Percentiles rank a stretch among this genome's conserved stretches.
Evolutionary conservation across 2,329 filamentous ascomycete species (phyloP).

Genomic region (Biscogniauxia mediterranea): DNA sequence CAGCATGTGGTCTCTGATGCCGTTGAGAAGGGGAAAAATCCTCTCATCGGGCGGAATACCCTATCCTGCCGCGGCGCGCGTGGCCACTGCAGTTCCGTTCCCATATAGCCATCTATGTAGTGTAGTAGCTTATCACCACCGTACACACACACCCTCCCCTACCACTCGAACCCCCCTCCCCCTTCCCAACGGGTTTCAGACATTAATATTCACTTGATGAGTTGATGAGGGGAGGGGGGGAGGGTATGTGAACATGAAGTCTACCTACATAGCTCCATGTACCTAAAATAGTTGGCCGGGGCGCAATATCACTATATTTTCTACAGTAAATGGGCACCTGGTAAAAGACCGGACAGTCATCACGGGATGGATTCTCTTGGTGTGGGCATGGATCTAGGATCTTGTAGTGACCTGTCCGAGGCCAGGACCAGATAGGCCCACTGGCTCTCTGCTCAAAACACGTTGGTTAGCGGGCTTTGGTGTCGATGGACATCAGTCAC

Average conservation of each 20-base stretch:
- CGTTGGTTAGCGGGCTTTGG: constrained; percentile 31
- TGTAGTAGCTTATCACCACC: not conserved
- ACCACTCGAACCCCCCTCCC: not conserved
- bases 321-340: not conserved
- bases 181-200: not conserved
- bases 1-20: constrained; percentile 8
- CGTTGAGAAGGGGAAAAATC: not conserved
- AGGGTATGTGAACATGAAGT: not conserved
- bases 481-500: constrained; percentile 32
- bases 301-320: constrained; percentile 11
- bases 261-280: not conserved
- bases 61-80: not conserved
- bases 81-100: not conserved
- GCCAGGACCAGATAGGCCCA: constrained; percentile 21
- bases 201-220: not conserved
- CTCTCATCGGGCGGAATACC: not conserved
- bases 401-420: constrained; percentile 25
- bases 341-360: constrained; percentile 29
- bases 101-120: not conserved
- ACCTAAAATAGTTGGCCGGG: constrained; percentile 3
- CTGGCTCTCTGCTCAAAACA: constrained; percentile 29
- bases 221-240: not conserved
- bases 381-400: constrained; percentile 30
- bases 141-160: not conserved
- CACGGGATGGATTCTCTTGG: constrained; percentile 25